Base-by-base conservation (phyloP, 1,139 yeast genomes). In the Saccharomyces pastorianus region DNA sequence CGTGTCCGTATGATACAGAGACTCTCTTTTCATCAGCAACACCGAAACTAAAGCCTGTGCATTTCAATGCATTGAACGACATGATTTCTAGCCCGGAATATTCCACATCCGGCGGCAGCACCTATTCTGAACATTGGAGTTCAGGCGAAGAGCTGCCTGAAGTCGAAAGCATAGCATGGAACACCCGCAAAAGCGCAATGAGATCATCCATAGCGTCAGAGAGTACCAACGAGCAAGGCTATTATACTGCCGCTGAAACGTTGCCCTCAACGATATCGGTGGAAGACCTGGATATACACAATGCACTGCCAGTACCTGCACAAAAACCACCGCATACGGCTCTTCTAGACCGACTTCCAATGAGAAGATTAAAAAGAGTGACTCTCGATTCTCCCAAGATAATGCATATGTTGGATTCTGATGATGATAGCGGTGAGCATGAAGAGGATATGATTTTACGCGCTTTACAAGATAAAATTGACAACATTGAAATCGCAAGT, bases 71-170 rank as follows among this genome's bases (percentile, higher is more conserved):
- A 28, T 13, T 53, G 54, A 53, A 52, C 50, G 9, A 51, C 46
- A 17, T 49, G 52, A 26, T 46, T 61, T 59, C 64, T 4, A 62
- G 61, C 46, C 65, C 66, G 3, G 65, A 62, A 47, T 61, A 61
- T 23, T 53, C 57, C 8, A 50, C 38, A 23, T 38, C 44, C 3
- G 44, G 44, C 1, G 58, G 55, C n/a, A 51, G 59, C 9, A 58
- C 61, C 34, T 54, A 58, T 11, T 56, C 64, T 5, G 64, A 61
- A 28, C 59, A 57, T 1, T 58, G 59, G 51, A 61, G 64, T 49
- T 61, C 67, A 4, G 62, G 62, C 23, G 68, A 62, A 20, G 66
- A 59, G 26, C 59, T 61, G 47, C 62, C 66, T 6, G 63, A 63
- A 2, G 2, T 38, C n/a, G 44, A 38, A 11, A 38, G 25, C 17